Evolutionary conservation across 306 rosid genomes (phyloP), one percentile per base, ranked within the genome.

Genomic region (Crataegus laevigata): DNA sequence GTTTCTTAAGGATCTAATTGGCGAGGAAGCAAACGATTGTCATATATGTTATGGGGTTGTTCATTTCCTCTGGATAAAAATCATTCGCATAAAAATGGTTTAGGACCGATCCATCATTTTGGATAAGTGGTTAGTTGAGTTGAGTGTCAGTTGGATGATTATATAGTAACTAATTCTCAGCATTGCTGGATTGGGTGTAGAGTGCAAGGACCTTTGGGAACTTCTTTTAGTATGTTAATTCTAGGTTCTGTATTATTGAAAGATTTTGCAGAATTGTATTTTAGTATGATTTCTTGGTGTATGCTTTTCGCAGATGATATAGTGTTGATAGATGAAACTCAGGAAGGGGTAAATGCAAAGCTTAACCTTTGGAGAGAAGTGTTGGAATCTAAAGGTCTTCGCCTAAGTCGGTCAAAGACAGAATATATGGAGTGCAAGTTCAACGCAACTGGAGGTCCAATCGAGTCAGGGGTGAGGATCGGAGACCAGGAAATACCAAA

Each of bases 211-310:
- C 61, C 11, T 66, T 30, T 68, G 73, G 78, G 77, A 78, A 69
- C 69, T 78, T 77, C 17, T 65, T 68, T 72, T 73, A 71, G 77
- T 66, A 30, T 75, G 66, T 54, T 18, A 45, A 69, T 71, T 71
- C 66, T 75, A 79, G 81, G 47, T 30, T 82, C 72, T 34, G 69
- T 50, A 3, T 40, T 45, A 14, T 42, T 67, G 21, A 75, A 81
- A 83, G 60, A 58, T 55, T 68, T 72, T 66, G 58, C 58, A 51
- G 26, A 11, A 29, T 43, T 52, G 57, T 65, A 63, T 76, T 8
- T 51, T 43, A 11, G 50, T 43, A 43, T 43, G 50, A 43, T 43
- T 43, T 43, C 50, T 43, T 12, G 50, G n/a, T n/a, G n/a, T n/a
- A n/a, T n/a, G n/a, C n/a, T n/a, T n/a, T n/a, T n/a, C n/a, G n/a